These are phyloP conservation scores for Parachlorella kessleri DNA, from an alignment of 139 green algal species.

Conservation along the genomic window DNA sequence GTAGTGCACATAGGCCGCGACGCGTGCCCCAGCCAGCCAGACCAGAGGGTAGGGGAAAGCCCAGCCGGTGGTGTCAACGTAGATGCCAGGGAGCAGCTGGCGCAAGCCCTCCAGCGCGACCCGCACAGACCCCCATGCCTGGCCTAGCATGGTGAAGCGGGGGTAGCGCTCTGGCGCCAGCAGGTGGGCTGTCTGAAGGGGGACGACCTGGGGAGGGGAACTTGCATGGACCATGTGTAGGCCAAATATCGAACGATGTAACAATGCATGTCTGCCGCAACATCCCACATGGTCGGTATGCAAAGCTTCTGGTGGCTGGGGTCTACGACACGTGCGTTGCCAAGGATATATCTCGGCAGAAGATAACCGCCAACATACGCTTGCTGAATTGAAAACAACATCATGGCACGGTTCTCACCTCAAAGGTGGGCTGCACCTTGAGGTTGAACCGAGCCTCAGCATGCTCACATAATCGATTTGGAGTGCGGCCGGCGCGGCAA, in stretches of 20 bases:
- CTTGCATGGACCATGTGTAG: too few species aligned
- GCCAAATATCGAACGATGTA: not conserved
- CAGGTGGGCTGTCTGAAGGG: slow-evolving; percentile 46
- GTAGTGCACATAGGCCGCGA: slow-evolving; percentile 94
- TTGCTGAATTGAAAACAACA: too few species aligned
- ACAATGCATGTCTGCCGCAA: not conserved
- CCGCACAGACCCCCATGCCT: slow-evolving; percentile 71
- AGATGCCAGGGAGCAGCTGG: slow-evolving; percentile 73
- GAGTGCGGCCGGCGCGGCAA: slow-evolving; percentile 47
- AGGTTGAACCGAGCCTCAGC: slow-evolving; percentile 75
- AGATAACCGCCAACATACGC: too few species aligned
- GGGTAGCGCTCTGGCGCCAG: slow-evolving; percentile 75
- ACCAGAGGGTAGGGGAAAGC: slow-evolving; percentile 91
- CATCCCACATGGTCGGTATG: too few species aligned
- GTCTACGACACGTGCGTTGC: not conserved
- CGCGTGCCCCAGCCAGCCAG: slow-evolving; percentile 55
- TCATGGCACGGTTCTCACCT: too few species aligned
- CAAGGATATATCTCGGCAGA: too few species aligned
- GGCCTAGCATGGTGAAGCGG: slow-evolving; percentile 84
- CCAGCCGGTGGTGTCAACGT: slow-evolving; percentile 94
- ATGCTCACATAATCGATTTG: slow-evolving; percentile 50
- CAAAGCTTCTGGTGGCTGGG: too few species aligned
- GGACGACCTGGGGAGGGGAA: slow-evolving; percentile 63
- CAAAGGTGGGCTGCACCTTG: slow-evolving; percentile 41
- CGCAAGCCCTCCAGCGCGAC: slow-evolving; percentile 75